Evolutionary conservation across 805 yeast genomes (phyloP).

Genomic region (Debaryomyces castellii): DNA sequence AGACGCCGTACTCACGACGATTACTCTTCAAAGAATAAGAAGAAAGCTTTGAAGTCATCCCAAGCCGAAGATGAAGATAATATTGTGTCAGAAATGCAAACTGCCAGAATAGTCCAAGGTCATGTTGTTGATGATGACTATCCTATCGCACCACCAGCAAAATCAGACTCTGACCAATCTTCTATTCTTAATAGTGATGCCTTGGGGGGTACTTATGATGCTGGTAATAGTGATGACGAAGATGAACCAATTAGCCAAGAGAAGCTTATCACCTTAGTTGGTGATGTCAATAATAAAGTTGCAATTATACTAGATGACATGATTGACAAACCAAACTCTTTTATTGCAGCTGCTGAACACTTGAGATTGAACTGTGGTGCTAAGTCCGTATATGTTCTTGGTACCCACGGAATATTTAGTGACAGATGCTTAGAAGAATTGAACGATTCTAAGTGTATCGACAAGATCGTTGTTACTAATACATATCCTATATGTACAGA

Average conservation of each 20-base stretch:
- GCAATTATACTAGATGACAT: constrained; percentile 95
- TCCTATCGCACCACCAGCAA: constrained; percentile 19
- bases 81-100: constrained; percentile 78
- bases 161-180: constrained; percentile 8
- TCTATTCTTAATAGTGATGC: constrained; percentile 48
- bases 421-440: constrained; percentile 82
- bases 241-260: constrained; percentile 74
- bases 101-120: constrained; percentile 94
- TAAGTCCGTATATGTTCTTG: constrained; percentile 81
- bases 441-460: constrained; percentile 77
- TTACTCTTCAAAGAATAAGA: constrained; percentile 36
- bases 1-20: constrained; percentile 84
- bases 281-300: constrained; percentile 88
- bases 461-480: constrained; percentile 91
- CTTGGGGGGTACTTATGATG: constrained; percentile 79
- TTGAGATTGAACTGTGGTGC: constrained; percentile 96
- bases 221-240: constrained; percentile 75
- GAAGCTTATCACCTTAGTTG: constrained; percentile 92
- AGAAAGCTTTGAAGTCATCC: constrained; percentile 42
- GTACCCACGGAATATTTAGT: constrained; percentile 94
- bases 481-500: constrained; percentile 85
- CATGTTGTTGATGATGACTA: constrained; percentile 92
- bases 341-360: constrained; percentile 98
- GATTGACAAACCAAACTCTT: constrained; percentile 93
- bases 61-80: constrained; percentile 63